Percentiles rank a stretch among this genome's conserved stretches.
Conservation (phyloP, 345 rosid genomes). For the Euphorbia peplus region DNA sequence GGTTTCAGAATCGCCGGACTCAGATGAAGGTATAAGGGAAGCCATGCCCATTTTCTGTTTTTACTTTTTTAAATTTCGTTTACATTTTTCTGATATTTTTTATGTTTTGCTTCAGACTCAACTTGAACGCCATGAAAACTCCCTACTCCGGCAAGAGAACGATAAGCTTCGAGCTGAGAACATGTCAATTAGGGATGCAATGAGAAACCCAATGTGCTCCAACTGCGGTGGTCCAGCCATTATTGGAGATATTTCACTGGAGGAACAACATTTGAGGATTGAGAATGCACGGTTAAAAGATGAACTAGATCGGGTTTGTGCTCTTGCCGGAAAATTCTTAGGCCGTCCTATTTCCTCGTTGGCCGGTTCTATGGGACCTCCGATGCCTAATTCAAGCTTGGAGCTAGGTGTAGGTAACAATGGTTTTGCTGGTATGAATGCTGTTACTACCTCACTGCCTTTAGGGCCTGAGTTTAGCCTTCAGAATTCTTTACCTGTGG, state of each 20-base stretch:
- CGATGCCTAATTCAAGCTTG: conserved; percentile 63
- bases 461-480: conserved; percentile 50
- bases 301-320: conserved; percentile 79
- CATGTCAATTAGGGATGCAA: conserved; percentile 83
- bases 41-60: not conserved
- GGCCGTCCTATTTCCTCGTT: conserved; percentile 69
- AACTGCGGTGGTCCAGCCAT: conserved; percentile 92
- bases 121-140: conserved; percentile 85
- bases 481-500: conserved; percentile 32
- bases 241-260: conserved; percentile 70
- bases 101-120: conserved; percentile 51
- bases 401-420: conserved; percentile 80
- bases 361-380: conserved; percentile 33
- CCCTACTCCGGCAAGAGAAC: conserved; percentile 75
- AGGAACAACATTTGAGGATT: conserved; percentile 83
- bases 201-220: conserved; percentile 84
- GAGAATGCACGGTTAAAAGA: conserved; percentile 87
- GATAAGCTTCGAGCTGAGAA: conserved; percentile 88
- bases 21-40: conserved; percentile 99
- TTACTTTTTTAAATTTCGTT: not conserved
- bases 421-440: conserved; percentile 45
- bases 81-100: not conserved
- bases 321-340: conserved; percentile 82
- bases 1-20: conserved; percentile 97
- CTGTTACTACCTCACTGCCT: conserved; percentile 44